phyloP scores from a whole-genome alignment of 1,284 basidiomycete species.

The Tilletia setariae region DNA sequence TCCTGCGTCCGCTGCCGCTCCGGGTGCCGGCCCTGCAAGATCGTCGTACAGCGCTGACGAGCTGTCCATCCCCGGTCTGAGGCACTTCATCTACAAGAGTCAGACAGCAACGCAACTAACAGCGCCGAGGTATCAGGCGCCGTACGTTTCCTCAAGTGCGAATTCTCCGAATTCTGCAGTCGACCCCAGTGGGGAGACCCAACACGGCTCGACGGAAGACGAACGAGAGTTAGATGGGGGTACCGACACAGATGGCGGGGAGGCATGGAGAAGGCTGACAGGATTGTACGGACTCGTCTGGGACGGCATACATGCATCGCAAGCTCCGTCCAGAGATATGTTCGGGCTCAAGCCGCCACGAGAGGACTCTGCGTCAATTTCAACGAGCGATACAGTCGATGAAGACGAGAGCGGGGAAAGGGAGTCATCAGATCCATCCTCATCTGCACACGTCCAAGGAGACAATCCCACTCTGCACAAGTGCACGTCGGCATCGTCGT shows the following conservation, averaged over 20 bases:
- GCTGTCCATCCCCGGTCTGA: conserved; percentile 77
- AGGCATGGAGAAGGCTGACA: not conserved
- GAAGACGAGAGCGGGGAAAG: no score
- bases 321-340: not conserved
- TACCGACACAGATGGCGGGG: not conserved
- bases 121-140: conserved; percentile 58
- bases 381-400: no score
- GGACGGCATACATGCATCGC: conserved; percentile 59
- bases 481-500: not conserved
- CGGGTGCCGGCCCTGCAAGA: no score
- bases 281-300: conserved; percentile 9
- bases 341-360: conserved; percentile 51
- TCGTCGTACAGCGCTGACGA: conserved; percentile 56
- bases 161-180: no score
- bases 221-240: no score
- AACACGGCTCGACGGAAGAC: not conserved
- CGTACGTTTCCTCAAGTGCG: not conserved
- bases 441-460: no score
- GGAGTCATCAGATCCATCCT: no score
- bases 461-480: no score
- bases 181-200: no score
- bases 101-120: conserved; percentile 71
- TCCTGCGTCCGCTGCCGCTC: no score
- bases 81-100: conserved; percentile 93
- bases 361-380: no score